phyloP scores from a whole-genome alignment of 495 filamentous ascomycete species.

The Aspergillus nidulans region DNA sequence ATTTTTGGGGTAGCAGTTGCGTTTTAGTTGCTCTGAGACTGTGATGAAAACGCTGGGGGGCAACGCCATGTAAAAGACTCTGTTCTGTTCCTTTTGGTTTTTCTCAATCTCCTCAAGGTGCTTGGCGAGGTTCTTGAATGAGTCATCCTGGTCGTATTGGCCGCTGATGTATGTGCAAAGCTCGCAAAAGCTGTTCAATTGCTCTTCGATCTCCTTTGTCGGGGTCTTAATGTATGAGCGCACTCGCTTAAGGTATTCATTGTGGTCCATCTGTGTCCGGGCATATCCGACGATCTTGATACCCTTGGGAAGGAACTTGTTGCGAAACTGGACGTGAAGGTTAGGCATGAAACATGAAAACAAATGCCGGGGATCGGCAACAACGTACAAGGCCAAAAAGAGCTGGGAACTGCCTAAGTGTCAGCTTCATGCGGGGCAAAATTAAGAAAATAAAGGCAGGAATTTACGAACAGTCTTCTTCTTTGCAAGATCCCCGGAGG shows the following conservation, averaged over 20 bases:
- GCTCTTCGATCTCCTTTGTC: conserved; percentile 94
- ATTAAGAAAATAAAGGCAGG: conserved; percentile 3
- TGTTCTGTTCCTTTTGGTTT: conserved; percentile 75
- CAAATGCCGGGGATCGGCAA: background rate
- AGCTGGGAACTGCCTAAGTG: conserved; percentile 73
- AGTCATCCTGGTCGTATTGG: conserved; percentile 96
- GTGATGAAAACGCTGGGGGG: conserved; percentile 97
- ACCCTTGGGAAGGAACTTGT: conserved; percentile 97
- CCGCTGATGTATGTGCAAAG: conserved; percentile 91
- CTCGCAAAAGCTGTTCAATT: conserved; percentile 81
- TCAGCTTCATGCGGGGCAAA: conserved; percentile 21
- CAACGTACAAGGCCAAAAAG: conserved; percentile 91
- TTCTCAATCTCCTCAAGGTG: conserved; percentile 88
- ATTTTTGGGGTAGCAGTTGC: conserved; percentile 85
- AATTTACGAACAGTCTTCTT: conserved; percentile 89
- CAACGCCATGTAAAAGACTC: conserved; percentile 98
- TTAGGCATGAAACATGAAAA: conserved; percentile 14
- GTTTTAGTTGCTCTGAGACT: conserved; percentile 94
- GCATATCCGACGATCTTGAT: conserved; percentile 99
- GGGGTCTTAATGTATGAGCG: conserved; percentile 98
- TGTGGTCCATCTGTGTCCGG: conserved; percentile 97
- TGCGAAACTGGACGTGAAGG: conserved; percentile 67
- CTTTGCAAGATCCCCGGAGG: conserved; percentile 96
- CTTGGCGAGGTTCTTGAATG: conserved; percentile 80
- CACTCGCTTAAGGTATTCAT: conserved; percentile 88